These are phyloP conservation scores for Anthoceros angustus DNA, from an alignment of 225 moss, liverwort and hornwort species.

Conservation along the genomic window DNA sequence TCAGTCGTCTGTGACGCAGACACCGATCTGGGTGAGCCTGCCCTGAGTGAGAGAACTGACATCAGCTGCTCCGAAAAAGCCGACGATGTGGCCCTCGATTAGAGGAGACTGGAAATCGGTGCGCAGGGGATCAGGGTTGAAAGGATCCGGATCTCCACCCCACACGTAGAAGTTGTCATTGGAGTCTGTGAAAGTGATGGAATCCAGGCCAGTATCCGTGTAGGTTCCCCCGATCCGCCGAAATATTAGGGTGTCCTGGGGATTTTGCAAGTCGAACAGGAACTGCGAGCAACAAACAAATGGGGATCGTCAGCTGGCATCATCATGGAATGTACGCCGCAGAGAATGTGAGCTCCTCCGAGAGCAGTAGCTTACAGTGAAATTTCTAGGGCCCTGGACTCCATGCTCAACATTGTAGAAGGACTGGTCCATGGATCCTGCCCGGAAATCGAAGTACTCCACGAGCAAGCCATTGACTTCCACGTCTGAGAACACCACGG, in stretches of 20 bases:
- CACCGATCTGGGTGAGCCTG: slow-evolving; percentile 18
- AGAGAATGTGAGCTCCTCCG: no score
- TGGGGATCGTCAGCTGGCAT: no score
- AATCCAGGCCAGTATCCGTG: slow-evolving; percentile 17
- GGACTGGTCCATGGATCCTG: slow-evolving; percentile 17
- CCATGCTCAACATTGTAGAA: slow-evolving; percentile 23
- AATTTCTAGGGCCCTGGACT: slow-evolving; percentile 15
- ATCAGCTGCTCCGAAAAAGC: slow-evolving; percentile 31
- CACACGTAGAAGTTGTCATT: slow-evolving; percentile 23
- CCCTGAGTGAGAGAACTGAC: slow-evolving; percentile 22
- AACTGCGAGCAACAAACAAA: slow-evolving; percentile 11
- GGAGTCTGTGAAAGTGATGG: slow-evolving; percentile 20
- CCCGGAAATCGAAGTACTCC: slow-evolving; percentile 14
- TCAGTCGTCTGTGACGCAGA: slow-evolving; percentile 19
- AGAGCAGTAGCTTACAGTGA: slow-evolving; percentile 9
- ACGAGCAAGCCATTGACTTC: slow-evolving; percentile 28
- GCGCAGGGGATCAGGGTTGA: slow-evolving; percentile 1
- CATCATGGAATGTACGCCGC: no score
- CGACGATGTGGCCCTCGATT: slow-evolving; percentile 23
- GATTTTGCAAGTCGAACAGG: slow-evolving; percentile 2
- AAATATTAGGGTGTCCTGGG: slow-evolving; percentile 10
- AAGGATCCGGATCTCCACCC: slow-evolving; percentile 15
- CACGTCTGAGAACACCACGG: slow-evolving; percentile 20
- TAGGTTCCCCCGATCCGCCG: slow-evolving; percentile 24
- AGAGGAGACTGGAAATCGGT: slow-evolving; percentile 17